phyloP scores from a whole-genome alignment of 768 basidiomycete genomes.

The Tylopilus plumbeoviolaceoides region DNA sequence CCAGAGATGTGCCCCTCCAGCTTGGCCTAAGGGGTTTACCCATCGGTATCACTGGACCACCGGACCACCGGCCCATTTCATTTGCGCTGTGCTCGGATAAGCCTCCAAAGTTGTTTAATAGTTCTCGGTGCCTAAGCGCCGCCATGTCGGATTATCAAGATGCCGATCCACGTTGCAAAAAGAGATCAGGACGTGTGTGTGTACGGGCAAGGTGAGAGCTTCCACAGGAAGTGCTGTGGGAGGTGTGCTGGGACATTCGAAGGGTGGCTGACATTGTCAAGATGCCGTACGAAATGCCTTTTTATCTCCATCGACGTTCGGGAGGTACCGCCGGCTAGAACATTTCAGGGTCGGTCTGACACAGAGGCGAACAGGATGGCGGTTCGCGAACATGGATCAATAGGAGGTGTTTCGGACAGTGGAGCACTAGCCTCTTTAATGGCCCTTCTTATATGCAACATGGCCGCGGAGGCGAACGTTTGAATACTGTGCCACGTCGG shows the following conservation, averaged over 20 bases:
- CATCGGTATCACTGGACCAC: neutral
- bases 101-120: neutral
- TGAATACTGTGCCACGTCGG: neutral
- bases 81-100: conserved; percentile 2
- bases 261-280: too few relatives aligned
- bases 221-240: neutral
- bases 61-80: neutral
- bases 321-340: neutral
- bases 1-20: neutral
- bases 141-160: neutral
- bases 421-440: neutral
- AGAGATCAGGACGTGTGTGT: neutral
- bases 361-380: neutral
- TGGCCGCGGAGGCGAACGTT: neutral
- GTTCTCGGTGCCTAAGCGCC: conserved; percentile 11
- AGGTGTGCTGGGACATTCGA: too few relatives aligned
- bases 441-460: neutral
- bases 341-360: neutral
- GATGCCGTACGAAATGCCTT: neutral
- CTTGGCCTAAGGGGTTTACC: neutral
- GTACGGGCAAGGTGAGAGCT: neutral
- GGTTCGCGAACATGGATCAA: conserved; percentile 1
- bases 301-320: too few relatives aligned
- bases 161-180: neutral
- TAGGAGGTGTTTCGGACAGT: neutral